Evolutionary conservation across 2,329 filamentous ascomycete genomes (phyloP).

Genomic region (Fusarium sp.): DNA sequence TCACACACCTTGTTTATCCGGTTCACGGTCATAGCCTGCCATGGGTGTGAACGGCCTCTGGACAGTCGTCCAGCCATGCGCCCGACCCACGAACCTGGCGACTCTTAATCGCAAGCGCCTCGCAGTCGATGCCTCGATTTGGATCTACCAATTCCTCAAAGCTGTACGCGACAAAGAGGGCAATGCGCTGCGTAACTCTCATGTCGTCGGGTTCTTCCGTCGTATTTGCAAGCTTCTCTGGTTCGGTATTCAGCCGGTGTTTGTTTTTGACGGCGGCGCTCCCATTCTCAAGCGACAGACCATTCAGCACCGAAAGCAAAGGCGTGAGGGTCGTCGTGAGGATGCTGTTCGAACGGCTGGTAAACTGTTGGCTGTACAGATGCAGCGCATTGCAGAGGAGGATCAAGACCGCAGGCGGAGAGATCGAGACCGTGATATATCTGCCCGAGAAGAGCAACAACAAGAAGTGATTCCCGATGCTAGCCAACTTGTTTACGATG

Average conservation of each 20-base stretch:
- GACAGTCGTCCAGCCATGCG: constrained; percentile 95
- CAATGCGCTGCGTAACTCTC: constrained; percentile 94
- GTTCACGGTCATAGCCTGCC: constrained; percentile 40
- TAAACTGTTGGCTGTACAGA: constrained; percentile 91
- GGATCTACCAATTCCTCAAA: constrained; percentile 99
- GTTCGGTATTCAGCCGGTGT: constrained; percentile 95
- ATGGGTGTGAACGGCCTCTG: constrained; percentile 99
- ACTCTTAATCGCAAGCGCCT: constrained; percentile 96
- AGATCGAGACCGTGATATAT: constrained; percentile 60
- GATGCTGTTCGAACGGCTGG: constrained; percentile 94
- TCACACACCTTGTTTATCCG: background rate
- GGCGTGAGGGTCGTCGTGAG: constrained; percentile 89
- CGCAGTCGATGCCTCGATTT: constrained; percentile 97
- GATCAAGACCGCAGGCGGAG: constrained; percentile 76
- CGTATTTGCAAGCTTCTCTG: constrained; percentile 98
- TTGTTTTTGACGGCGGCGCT: constrained; percentile 97
- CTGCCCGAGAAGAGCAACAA: constrained; percentile 59
- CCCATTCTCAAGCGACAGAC: constrained; percentile 92
- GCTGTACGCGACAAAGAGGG: constrained; percentile 98
- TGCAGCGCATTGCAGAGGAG: constrained; percentile 90
- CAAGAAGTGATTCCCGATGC: constrained; percentile 77
- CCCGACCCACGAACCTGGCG: constrained; percentile 94
- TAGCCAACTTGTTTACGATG: constrained; percentile 85
- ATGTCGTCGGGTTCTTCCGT: constrained; percentile 97
- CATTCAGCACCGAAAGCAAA: constrained; percentile 80